Conservation (phyloP, 306 rosid species). For the Psophocarpus tetragonolobus region DNA sequence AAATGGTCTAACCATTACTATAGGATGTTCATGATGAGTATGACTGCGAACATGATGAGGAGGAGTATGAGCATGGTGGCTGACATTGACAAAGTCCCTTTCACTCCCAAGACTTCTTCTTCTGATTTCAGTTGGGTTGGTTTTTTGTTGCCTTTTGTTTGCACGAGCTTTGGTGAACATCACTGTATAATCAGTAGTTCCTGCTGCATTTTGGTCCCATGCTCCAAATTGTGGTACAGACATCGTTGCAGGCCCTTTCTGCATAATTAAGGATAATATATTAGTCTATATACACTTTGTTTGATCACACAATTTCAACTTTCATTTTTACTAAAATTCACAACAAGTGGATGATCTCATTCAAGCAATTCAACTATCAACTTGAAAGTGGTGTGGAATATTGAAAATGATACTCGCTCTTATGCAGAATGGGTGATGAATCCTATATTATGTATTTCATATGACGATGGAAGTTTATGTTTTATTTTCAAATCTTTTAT, state of each 20-base stretch:
- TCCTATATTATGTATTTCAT: too few relatives aligned
- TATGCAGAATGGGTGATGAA: too few relatives aligned
- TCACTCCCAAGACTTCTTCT: slow-evolving; percentile 49
- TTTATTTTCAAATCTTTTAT: too few relatives aligned
- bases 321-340: too few relatives aligned
- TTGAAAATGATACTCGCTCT: too few relatives aligned
- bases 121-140: slow-evolving; percentile 53
- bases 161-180: slow-evolving; percentile 80
- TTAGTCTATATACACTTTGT: not conserved
- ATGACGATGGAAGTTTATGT: too few relatives aligned
- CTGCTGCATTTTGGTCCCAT: slow-evolving; percentile 66
- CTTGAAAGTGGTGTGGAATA: too few relatives aligned
- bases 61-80: slow-evolving; percentile 24
- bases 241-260: slow-evolving; percentile 47
- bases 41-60: slow-evolving; percentile 19
- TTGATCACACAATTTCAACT: too few relatives aligned
- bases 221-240: slow-evolving; percentile 94
- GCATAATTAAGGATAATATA: slow-evolving; percentile 22
- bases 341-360: too few relatives aligned
- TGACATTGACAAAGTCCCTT: not conserved
- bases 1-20: slow-evolving; percentile 35
- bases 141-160: slow-evolving; percentile 54
- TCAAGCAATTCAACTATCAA: too few relatives aligned
- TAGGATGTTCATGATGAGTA: slow-evolving; percentile 28
- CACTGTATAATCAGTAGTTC: slow-evolving; percentile 64